These are phyloP conservation scores for Serendipita sp. DNA, from an alignment of 768 basidiomycete species.

Conservation along the genomic window DNA sequence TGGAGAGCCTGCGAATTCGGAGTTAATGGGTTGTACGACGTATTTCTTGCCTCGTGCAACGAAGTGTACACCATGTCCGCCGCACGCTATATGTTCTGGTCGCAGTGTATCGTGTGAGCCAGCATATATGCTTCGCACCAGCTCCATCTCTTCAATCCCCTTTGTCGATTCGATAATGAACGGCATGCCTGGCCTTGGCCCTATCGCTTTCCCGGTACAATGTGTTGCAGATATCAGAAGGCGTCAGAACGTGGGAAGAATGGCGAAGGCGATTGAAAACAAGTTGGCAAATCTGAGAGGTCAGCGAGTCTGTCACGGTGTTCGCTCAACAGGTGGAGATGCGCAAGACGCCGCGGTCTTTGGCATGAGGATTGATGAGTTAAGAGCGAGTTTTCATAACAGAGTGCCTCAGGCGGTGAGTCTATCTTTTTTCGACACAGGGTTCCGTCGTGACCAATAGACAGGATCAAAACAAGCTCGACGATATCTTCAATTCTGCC, in stretches of 20 bases:
- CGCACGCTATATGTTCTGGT: constrained; percentile 46
- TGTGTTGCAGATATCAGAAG: constrained; percentile 66
- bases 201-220: constrained; percentile 56
- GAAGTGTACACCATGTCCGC: constrained; percentile 56
- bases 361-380: constrained; percentile 46
- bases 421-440: background rate
- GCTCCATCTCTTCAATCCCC: constrained; percentile 14
- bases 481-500: constrained; percentile 64
- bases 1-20: constrained; percentile 21
- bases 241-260: constrained; percentile 51
- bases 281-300: constrained; percentile 48
- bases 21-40: background rate
- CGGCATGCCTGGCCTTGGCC: constrained; percentile 63
- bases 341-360: constrained; percentile 61
- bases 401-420: background rate
- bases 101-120: constrained; percentile 46
- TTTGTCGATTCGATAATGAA: constrained; percentile 33
- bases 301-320: constrained; percentile 44
- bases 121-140: constrained; percentile 43
- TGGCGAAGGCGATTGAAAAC: constrained; percentile 58
- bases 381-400: constrained; percentile 27
- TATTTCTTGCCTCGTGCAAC: constrained; percentile 34
- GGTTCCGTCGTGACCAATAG: background rate
- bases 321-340: constrained; percentile 28
- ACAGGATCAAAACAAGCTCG: background rate